Base-by-base conservation (phyloP, 495 filamentous ascomycete species). In the Aspergillus funiculosus region DNA sequence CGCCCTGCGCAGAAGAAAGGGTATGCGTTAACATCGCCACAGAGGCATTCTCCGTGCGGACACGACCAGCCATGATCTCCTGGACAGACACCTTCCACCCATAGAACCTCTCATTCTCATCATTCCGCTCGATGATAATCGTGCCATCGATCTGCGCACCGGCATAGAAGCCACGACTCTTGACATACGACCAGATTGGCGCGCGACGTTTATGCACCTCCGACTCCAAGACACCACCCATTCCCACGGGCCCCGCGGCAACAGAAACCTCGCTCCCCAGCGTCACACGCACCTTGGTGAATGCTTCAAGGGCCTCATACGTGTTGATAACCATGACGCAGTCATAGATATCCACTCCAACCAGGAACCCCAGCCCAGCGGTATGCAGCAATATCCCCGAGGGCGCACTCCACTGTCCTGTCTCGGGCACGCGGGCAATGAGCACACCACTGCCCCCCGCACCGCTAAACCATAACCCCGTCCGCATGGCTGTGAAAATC, bases 401-500 rank as follows among this genome's bases (percentile, higher is more conserved):
- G 2, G 89, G 89, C 2, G 87, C 85, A 39, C 85, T 89, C 89
- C 89, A 95, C 54, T 80, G 80, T 2, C 89, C 88, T 44, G 89
- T 86, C 24, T 83, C 81, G 19, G 69, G 64, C 54, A 83, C 82
- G 24, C 89, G 78, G 14, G 77, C 89, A 37, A 94, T 72, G 34
- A 95, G 72, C 19, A 95, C 73, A 35, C 89, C 89, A 53, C 86
- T 88, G 8, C 68, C 68, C 19, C 89, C 88, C 5, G 89, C 88
- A 22, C 89, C 89, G 40, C 87, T 88, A 27, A 91, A 70, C 89
- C 89, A 95, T 13, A 95, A 74, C 22, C 89, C 89, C n/a, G 88
- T 88, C 38, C 89, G 82, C 86, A 95, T 90, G 17, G 86, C 90
- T 0, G 89, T 94, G 69, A 95, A 95, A 50, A 95, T 83, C 20